Conservation (phyloP, 164 flowering plant genomes). For the Vitis amurensis region DNA sequence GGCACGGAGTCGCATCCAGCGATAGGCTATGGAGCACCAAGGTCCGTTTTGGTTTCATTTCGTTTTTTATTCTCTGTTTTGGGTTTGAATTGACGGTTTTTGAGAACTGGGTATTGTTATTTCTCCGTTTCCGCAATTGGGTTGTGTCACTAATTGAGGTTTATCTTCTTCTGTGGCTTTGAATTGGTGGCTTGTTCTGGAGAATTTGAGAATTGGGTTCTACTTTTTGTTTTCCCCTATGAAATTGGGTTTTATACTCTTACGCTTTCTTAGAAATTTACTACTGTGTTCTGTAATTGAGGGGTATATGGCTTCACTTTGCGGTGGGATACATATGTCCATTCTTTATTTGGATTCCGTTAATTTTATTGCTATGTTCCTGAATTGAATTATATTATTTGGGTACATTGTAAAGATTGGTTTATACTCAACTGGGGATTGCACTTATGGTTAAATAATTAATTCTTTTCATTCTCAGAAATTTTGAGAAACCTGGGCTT, state of each 20-base stretch:
- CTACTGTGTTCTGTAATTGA: not conserved
- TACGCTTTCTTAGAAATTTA: not conserved
- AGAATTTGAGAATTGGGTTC: not conserved
- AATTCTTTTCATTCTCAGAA: not conserved
- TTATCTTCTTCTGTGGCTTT: not conserved
- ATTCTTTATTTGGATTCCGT: not conserved
- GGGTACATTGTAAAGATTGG: not conserved
- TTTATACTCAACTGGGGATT: not conserved
- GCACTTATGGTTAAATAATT: not conserved
- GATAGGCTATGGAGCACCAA: slow-evolving; percentile 60
- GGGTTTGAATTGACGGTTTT: no score
- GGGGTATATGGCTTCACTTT: not conserved
- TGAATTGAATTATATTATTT: not conserved
- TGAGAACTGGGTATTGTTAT: no score
- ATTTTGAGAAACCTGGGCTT: not conserved
- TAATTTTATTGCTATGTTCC: not conserved
- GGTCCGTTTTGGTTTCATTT: slow-evolving; percentile 28
- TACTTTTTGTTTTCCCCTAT: not conserved
- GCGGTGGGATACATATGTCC: no score
- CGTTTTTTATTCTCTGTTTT: not conserved
- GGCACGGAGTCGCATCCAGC: slow-evolving; percentile 64
- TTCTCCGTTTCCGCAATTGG: no score
- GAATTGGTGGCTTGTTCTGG: not conserved
- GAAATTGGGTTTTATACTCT: not conserved
- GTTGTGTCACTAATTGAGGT: no score